Evolutionary conservation across 345 rosid genomes (phyloP).

Genomic region (Bruguiera parviflora): DNA sequence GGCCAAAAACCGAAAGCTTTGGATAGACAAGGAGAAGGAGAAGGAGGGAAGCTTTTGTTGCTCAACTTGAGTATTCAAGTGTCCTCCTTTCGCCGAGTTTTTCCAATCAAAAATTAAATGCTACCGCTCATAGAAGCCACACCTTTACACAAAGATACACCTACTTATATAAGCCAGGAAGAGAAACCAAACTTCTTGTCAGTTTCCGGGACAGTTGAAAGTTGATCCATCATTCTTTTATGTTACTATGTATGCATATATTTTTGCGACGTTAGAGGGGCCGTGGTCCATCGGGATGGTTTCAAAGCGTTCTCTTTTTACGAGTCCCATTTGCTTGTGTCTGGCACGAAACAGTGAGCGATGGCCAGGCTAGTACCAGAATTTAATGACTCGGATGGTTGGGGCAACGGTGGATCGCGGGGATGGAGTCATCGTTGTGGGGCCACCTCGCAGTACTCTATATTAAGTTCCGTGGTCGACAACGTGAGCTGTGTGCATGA

Average conservation of each 20-base stretch:
- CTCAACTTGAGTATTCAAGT: not conserved
- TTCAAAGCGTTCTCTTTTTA: not conserved
- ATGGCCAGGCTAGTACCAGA: not conserved
- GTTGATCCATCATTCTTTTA: not conserved
- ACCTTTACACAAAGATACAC: not conserved
- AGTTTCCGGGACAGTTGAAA: not conserved
- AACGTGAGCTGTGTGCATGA: not conserved
- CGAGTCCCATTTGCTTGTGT: not conserved
- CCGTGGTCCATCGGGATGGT: not conserved
- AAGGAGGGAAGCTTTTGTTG: not conserved
- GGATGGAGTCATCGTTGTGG: not conserved
- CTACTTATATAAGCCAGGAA: slow-evolving; percentile 10
- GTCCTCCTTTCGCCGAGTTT: not conserved
- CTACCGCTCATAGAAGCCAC: no score
- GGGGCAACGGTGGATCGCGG: slow-evolving; percentile 5
- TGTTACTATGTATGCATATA: not conserved
- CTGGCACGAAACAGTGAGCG: not conserved
- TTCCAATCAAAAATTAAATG: not conserved
- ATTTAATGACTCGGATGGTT: slow-evolving; percentile 12
- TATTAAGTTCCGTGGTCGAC: not conserved
- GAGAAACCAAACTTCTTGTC: not conserved
- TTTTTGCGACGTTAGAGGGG: not conserved
- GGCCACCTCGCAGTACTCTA: not conserved
- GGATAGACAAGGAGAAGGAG: not conserved
- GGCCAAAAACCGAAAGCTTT: not conserved